Base-by-base conservation (phyloP, 495 filamentous ascomycete species). In the Trichodelitschia bisporula region DNA sequence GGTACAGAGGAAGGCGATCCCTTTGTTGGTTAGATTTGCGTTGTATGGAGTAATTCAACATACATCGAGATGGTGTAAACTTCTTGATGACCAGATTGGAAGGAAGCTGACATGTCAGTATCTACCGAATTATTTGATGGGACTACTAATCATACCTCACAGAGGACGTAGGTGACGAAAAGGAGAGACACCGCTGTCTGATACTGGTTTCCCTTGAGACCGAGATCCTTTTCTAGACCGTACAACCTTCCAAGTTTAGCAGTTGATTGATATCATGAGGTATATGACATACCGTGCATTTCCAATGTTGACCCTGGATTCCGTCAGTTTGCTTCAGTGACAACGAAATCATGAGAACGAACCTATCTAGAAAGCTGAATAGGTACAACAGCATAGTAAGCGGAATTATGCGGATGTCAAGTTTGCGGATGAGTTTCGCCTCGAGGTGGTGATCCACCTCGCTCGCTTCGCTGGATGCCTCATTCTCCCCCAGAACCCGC, bases 121-220 rank as follows among this genome's bases (percentile, higher is more conserved):
- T n/a, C n/a, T n/a, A n/a, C n/a, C n/a, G n/a, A n/a, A n/a, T n/a
- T n/a, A n/a, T n/a, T n/a, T n/a, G n/a, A n/a, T n/a, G n/a, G n/a
- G n/a, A n/a, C n/a, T n/a, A n/a, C n/a, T n/a, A n/a, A n/a, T n/a
- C n/a, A n/a, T n/a, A n/a, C n/a, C 37, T 75, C 69, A 37, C 64
- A 72, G 4, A 59, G 27, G 33, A 61, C 41, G 38, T 66, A 46
- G 5, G 73, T 75, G 29, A 78, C 69, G 37, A 78, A 83, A 17
- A 83, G 55, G 39, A 76, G 67, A 4, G 66, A 72, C 10, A 78
- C 66, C 15, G 70, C 58, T 18, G 66, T 51, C 46, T 80, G 67
- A 46, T 70, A 80, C 45, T 77, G 63, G 32, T 71, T 58, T 11
- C 62, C 59, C 4, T 51, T 44, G 27, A 77, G 44, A 1, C 58